A percentile compares a stretch with the other conserved stretches of the same genome.
phyloP scores from a whole-genome alignment of 1,284 basidiomycete species.

The Polyporus tsugae region DNA sequence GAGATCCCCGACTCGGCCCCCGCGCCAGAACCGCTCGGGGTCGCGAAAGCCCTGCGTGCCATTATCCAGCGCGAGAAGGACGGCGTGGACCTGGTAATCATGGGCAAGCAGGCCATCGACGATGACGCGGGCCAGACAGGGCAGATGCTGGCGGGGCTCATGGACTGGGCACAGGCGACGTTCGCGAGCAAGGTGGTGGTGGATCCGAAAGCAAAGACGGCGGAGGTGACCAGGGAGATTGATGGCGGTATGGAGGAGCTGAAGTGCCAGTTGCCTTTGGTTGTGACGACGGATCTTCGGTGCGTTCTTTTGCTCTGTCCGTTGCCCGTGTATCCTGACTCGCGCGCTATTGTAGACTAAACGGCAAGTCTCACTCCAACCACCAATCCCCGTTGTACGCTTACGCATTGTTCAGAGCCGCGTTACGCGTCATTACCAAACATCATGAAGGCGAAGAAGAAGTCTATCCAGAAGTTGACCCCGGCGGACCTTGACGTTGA shows the following conservation, averaged over 20 bases:
- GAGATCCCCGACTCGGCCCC: constrained; percentile 80
- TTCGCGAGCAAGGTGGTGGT: constrained; percentile 93
- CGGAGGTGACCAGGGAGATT: constrained; percentile 88
- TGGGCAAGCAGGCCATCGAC: constrained; percentile 99
- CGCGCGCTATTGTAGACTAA: constrained; percentile 51
- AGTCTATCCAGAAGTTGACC: constrained; percentile 89
- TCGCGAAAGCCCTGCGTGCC: constrained; percentile 87
- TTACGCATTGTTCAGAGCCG: constrained; percentile 66
- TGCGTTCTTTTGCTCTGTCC: constrained; percentile 47
- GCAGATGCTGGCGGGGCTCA: constrained; percentile 95
- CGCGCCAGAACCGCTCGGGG: constrained; percentile 84
- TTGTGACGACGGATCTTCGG: constrained; percentile 95
- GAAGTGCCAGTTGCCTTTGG: constrained; percentile 81
- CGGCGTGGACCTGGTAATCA: constrained; percentile 87
- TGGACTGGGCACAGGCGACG: constrained; percentile 95
- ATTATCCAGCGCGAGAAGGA: constrained; percentile 78
- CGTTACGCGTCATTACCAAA: constrained; percentile 95
- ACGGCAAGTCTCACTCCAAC: constrained; percentile 51
- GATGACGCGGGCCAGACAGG: constrained; percentile 98
- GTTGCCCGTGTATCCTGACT: constrained; percentile 1
- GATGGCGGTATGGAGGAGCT: constrained; percentile 94
- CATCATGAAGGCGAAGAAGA: constrained; percentile 99
- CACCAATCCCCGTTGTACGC: not conserved
- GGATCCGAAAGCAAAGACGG: constrained; percentile 73
- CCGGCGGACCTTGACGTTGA: constrained; percentile 88